Evolutionary conservation across 2,329 filamentous ascomycete species (phyloP).

Genomic region (Colletotrichum theobromicola): DNA sequence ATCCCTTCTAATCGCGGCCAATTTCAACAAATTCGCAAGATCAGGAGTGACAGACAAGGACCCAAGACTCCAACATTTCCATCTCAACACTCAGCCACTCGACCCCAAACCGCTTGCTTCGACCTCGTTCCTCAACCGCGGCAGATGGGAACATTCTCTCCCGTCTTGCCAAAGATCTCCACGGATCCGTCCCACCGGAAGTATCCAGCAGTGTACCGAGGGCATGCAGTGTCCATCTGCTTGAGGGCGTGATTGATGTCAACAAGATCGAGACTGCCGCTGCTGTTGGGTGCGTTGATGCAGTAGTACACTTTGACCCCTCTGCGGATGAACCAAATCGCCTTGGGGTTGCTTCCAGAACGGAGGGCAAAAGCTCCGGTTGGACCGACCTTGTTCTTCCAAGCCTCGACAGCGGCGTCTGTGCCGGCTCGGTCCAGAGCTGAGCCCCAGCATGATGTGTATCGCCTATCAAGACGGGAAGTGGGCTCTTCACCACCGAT

Average conservation of each 20-base stretch:
- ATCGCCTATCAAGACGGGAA: not conserved
- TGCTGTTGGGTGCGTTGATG: not conserved
- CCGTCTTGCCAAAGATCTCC: not conserved
- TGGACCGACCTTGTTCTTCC: not conserved
- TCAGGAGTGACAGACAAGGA: not conserved
- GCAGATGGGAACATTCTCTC: not conserved
- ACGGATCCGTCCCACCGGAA: not conserved
- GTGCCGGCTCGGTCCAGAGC: not conserved
- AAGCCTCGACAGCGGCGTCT: not conserved
- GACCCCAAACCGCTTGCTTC: not conserved
- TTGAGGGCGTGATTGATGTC: not conserved
- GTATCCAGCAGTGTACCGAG: not conserved
- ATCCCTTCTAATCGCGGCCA: not conserved
- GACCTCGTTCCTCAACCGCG: not conserved
- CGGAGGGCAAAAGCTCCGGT: not conserved
- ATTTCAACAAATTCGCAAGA: too few species aligned
- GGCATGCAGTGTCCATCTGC: not conserved
- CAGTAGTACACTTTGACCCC: rapidly evolving
- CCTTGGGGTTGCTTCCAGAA: not conserved
- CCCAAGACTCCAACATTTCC: not conserved
- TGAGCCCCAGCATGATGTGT: not conserved
- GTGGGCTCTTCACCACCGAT: not conserved
- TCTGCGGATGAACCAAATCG: not conserved
- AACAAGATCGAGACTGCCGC: not conserved
- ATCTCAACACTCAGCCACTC: not conserved